Evolutionary conservation across 257 asterid genomes (phyloP).

Genomic region (Nicotiana paniculata): DNA sequence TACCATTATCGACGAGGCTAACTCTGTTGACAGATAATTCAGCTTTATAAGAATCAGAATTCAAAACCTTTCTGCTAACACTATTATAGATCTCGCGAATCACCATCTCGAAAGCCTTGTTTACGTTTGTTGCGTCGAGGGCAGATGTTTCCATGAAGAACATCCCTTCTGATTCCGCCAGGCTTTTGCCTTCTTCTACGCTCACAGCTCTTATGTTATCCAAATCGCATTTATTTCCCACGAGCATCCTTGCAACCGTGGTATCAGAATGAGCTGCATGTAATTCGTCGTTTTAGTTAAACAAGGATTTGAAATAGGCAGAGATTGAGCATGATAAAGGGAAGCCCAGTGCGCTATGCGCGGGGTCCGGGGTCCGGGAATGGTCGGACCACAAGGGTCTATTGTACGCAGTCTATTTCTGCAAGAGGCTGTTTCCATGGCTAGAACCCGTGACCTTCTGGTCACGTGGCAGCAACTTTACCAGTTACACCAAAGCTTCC

Average conservation of each 20-base stretch:
- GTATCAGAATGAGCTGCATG: constrained; percentile 61
- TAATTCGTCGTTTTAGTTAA: background rate
- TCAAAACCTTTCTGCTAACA: constrained; percentile 63
- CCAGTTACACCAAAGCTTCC: no score
- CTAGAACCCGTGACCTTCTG: no score
- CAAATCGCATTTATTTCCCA: constrained; percentile 53
- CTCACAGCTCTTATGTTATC: constrained; percentile 47
- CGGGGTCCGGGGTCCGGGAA: no score
- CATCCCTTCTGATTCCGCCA: constrained; percentile 57
- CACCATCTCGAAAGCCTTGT: constrained; percentile 46
- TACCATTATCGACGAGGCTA: constrained; percentile 37
- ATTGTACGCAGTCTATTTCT: no score
- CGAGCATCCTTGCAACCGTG: constrained; percentile 52
- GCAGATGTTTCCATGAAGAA: constrained; percentile 72
- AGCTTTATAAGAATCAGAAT: constrained; percentile 57
- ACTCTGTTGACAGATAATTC: constrained; percentile 49
- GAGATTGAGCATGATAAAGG: background rate
- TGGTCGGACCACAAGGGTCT: no score
- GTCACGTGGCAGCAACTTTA: no score
- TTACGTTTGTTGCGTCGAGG: constrained; percentile 47
- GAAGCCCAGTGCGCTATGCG: no score
- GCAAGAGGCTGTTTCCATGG: no score
- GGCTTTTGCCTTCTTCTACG: constrained; percentile 50
- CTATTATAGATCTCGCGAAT: constrained; percentile 50
- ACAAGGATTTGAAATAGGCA: background rate